Conservation (phyloP, 805 yeast species). For the Starmerella apicola region DNA sequence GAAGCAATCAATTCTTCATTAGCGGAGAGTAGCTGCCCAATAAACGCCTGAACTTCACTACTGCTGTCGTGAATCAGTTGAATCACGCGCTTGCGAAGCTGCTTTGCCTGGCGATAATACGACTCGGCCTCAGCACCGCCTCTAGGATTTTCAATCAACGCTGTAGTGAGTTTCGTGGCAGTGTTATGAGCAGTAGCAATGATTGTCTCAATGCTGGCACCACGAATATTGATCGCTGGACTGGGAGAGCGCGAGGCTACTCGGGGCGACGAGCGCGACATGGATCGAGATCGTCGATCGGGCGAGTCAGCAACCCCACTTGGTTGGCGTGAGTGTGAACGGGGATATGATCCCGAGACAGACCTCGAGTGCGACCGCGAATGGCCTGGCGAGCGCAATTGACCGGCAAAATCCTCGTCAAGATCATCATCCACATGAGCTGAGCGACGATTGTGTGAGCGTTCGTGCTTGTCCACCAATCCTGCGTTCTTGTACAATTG, state of each 20-base stretch:
- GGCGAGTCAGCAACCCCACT: background rate
- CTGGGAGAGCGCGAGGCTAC: constrained; percentile 13
- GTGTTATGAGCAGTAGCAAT: constrained; percentile 44
- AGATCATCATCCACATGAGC: constrained; percentile 16
- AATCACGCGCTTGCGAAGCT: constrained; percentile 64
- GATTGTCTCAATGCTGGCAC: constrained; percentile 18
- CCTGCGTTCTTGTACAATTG: constrained; percentile 13
- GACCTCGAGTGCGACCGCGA: constrained; percentile 1
- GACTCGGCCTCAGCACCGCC: constrained; percentile 52
- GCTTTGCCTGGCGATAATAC: constrained; percentile 55
- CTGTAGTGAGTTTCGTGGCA: constrained; percentile 56
- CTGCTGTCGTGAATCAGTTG: constrained; percentile 74
- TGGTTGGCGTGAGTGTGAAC: background rate
- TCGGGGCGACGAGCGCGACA: background rate
- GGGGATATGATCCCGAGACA: background rate
- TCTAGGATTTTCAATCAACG: constrained; percentile 34
- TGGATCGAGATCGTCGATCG: background rate
- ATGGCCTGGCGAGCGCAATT: background rate
- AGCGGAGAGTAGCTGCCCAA: constrained; percentile 79
- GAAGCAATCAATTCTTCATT: constrained; percentile 80
- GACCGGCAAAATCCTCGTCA: constrained; percentile 8
- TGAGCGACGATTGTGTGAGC: constrained; percentile 7
- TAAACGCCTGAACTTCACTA: constrained; percentile 52
- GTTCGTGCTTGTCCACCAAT: constrained; percentile 4
- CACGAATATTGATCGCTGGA: constrained; percentile 20